These are phyloP conservation scores for Paracoccidioides lutzii DNA, from an alignment of 2,329 filamentous ascomycete species.

Conservation along the genomic window DNA sequence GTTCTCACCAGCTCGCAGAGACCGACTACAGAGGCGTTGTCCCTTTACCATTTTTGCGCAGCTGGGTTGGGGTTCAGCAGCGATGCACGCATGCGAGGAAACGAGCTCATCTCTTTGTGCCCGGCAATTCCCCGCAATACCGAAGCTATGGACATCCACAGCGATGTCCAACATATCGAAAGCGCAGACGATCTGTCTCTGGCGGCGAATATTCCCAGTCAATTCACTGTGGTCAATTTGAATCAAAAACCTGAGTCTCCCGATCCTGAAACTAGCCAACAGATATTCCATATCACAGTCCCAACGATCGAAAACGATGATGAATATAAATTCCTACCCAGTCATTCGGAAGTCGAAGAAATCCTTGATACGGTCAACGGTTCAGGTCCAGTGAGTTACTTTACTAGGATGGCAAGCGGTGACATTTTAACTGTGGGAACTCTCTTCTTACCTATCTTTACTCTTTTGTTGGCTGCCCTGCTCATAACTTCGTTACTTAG, in stretches of 20 bases:
- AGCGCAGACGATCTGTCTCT: neutral
- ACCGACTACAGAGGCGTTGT: neutral
- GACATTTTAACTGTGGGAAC: constrained; percentile 8
- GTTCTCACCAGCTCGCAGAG: neutral
- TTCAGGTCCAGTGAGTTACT: constrained; percentile 3
- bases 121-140: neutral
- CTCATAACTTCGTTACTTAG: neutral
- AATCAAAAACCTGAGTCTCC: neutral
- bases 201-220: constrained; percentile 9
- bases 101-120: too few relatives aligned
- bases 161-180: neutral
- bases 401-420: constrained; percentile 7
- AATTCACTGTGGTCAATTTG: constrained; percentile 7
- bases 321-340: constrained; percentile 10
- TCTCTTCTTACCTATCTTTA: neutral
- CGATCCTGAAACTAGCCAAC: neutral
- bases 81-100: neutral
- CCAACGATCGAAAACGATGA: constrained; percentile 13
- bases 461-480: neutral
- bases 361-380: constrained; percentile 6
- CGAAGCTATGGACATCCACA: neutral
- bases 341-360: constrained; percentile 8
- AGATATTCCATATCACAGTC: constrained; percentile 2
- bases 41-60: neutral
- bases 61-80: neutral